Evolutionary conservation across 2,329 filamentous ascomycete genomes (phyloP), one percentile per base, ranked within the genome.

Genomic region (Cladosporium sp.): DNA sequence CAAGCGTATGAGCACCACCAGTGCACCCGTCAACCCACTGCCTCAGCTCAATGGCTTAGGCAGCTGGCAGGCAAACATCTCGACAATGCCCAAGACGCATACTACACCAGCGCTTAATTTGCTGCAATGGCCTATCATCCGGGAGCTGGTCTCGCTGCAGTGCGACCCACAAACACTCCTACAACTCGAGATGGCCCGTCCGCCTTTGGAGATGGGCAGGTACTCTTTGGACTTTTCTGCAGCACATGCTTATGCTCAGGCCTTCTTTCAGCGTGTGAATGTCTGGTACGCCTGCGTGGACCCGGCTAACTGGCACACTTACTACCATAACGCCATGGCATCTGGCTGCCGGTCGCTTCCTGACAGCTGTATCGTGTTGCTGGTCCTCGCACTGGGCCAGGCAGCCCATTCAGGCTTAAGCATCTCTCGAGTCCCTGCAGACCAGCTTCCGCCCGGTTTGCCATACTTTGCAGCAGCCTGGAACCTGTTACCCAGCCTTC

Each of bases 211-310:
- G 55, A 66, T 79, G 49, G 65, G 71, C 84, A 40, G 82, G 82
- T 57, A 58, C 36, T 43, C 52, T 1, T 51, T 59, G 3, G 60
- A 63, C 43, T 53, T 62, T 38, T 49, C 53, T 15, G 49, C 52
- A 16, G 38, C 50, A n/a, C 88, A 89, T 63, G 86, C 84, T 1
- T 91, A 90, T 64, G 84, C 88, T 35, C 82, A 86, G 62, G 84
- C 87, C 1, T 92, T 88, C 66, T 93, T 92, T 61, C 83, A 86
- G 51, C 78, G 84, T 36, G 88, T 90, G 53, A 92, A 92, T 57
- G 78, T 90, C 3, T 92, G 88, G 85, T 92, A 92, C 61, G 87
- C 88, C 8, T 89, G 86, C 59, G 86, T 93, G 29, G 91, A 90
- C 63, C 87, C 87, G 1, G 87, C 87, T 65, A 86, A 83, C 1